phyloP scores from a whole-genome alignment of 495 filamentous ascomycete species.

The Penicillium simplicissimum region DNA sequence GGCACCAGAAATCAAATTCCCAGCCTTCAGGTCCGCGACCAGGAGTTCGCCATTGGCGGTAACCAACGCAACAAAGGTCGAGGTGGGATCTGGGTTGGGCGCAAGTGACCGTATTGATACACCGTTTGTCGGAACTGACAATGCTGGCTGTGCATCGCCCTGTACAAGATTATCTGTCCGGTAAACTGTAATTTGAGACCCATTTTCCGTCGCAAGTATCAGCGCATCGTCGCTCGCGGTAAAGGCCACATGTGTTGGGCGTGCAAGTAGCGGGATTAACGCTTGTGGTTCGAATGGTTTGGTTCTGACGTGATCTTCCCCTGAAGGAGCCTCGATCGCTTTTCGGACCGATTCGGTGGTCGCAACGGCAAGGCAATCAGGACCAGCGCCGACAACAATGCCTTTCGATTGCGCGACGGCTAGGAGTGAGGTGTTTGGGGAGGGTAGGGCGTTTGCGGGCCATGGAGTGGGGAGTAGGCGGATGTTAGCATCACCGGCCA shows the following conservation, averaged over 20 bases:
- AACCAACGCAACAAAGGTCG: conserved; percentile 69
- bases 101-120: conserved; percentile 70
- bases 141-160: conserved; percentile 62
- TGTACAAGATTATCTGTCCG: conserved; percentile 64
- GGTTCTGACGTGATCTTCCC: conserved; percentile 58
- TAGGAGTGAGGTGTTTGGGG: conserved; percentile 79
- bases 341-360: conserved; percentile 76
- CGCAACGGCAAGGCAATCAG: conserved; percentile 73
- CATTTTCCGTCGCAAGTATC: conserved; percentile 78
- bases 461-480: conserved; percentile 77
- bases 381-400: conserved; percentile 83
- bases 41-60: conserved; percentile 77
- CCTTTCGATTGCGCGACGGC: conserved; percentile 79
- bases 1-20: conserved; percentile 56
- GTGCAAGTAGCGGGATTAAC: conserved; percentile 67
- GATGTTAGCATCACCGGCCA: conserved; percentile 79
- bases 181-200: conserved; percentile 82
- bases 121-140: conserved; percentile 77
- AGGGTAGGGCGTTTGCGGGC: conserved; percentile 70
- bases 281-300: conserved; percentile 74
- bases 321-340: conserved; percentile 62
- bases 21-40: conserved; percentile 76
- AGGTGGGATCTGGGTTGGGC: conserved; percentile 73
- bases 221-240: conserved; percentile 81
- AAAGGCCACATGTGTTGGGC: conserved; percentile 88